Evolutionary conservation across 1,139 yeast genomes (phyloP), one percentile per base, ranked within the genome.

Genomic region (Pichia norvegensis): DNA sequence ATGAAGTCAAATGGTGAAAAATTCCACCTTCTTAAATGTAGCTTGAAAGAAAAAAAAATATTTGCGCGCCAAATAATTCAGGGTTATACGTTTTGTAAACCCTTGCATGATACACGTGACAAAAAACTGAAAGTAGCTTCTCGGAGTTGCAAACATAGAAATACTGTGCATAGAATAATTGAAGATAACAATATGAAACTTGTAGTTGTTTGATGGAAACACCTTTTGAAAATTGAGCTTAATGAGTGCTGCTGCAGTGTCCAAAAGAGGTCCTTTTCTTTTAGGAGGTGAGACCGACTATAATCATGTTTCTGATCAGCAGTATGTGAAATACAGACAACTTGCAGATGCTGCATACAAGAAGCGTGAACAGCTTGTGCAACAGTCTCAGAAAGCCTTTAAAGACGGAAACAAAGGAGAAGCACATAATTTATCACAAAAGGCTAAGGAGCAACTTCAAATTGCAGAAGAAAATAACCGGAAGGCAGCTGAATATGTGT

Each of bases 401-500:
- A 72, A 82, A 53, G 59, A 65, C 4, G 97, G 96, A 1, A 84
- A 88, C 59, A 81, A 81, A 48, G 74, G 71, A 21, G 68, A 67
- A 53, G 97, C 97, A 1, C 81, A 83, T 56, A 77, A 78, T 47
- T 69, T 85, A 48, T 83, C 95, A 44, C 81, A 77, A 43, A 66
- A 81, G 60, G 81, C 92, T 42, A 83, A 86, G 58, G 60, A 71
- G 49, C 78, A 77, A 48, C 69, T 70, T 31, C 66, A 60, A 0
- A 68, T 80, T 54, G 95, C 90, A 36, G 95, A 87, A 46, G 64
- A 69, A 37, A 78, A 72, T 60, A 88, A 88, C 65, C 68, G 72
- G 29, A 78, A 81, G 62, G 98, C 97, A 1, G 97, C 97, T 1
- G 90, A 81, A 61, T 90, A 82, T 61, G 97, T 88, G 2, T 90